Conservation (phyloP, 192 early-diverging fungal genomes). For the Coemansia sp. region DNA sequence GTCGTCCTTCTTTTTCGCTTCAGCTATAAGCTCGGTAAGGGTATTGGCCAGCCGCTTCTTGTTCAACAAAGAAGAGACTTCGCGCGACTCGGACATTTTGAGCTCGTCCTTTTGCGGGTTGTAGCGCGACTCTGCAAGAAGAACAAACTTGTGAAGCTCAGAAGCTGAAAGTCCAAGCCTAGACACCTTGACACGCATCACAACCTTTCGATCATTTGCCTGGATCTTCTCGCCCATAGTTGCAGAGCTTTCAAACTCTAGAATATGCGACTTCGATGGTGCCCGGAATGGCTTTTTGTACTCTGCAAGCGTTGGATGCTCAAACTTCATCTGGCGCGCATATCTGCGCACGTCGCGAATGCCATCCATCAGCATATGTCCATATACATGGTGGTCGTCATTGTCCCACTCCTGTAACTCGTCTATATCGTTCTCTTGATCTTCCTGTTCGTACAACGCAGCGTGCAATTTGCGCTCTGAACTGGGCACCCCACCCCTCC, state of each 20-base stretch:
- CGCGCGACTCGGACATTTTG: constrained; percentile 48
- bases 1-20: constrained; percentile 49
- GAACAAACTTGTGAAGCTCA: constrained; percentile 49
- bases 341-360: constrained; percentile 52
- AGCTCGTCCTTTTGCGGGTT: constrained; percentile 48
- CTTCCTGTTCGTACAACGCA: constrained; percentile 36
- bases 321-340: constrained; percentile 43
- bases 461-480: constrained; percentile 36
- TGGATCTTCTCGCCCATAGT: constrained; percentile 43
- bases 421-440: constrained; percentile 22
- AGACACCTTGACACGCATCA: constrained; percentile 35
- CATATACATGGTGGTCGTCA: constrained; percentile 45
- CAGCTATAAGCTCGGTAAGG: constrained; percentile 28
- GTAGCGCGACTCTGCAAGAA: constrained; percentile 47
- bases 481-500: constrained; percentile 13
- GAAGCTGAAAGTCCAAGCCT: constrained; percentile 36
- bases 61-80: constrained; percentile 42
- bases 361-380: constrained; percentile 42
- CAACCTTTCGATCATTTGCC: constrained; percentile 44
- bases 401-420: constrained; percentile 22
- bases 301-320: constrained; percentile 41
- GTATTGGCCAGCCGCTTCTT: constrained; percentile 49
- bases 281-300: constrained; percentile 39
- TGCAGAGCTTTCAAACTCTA: constrained; percentile 44
- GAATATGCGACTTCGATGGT: constrained; percentile 21